These are phyloP conservation scores for Xylariales sp. DNA, from an alignment of 2,329 filamentous ascomycete genomes.

Conservation along the genomic window DNA sequence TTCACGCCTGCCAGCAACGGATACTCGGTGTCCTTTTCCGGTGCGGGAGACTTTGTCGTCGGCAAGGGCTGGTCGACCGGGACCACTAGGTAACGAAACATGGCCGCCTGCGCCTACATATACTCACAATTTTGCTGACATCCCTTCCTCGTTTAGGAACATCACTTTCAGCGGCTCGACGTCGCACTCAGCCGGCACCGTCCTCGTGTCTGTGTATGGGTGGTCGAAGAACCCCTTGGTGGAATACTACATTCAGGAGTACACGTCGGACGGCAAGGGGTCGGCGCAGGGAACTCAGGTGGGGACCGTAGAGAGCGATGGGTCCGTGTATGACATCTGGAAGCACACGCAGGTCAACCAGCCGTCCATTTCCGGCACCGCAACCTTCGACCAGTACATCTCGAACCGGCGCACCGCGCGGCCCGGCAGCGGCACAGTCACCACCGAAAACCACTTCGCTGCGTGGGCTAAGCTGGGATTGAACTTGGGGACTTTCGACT, in stretches of 20 bases:
- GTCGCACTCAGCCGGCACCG: slow-evolving; percentile 19
- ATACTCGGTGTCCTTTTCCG: slow-evolving; percentile 40
- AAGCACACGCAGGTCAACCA: slow-evolving; percentile 33
- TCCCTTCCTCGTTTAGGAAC: slow-evolving; percentile 15
- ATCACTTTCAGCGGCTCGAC: slow-evolving; percentile 25
- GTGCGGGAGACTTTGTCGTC: slow-evolving; percentile 48
- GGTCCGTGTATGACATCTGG: slow-evolving; percentile 30
- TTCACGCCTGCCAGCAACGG: slow-evolving; percentile 22
- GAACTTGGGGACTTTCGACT: slow-evolving; percentile 42
- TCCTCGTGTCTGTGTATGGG: slow-evolving; percentile 32
- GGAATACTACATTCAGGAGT: slow-evolving; percentile 35
- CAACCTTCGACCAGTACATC: slow-evolving; percentile 47
- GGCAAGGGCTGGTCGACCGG: slow-evolving; percentile 57
- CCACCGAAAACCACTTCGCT: slow-evolving; percentile 44
- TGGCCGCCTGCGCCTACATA: neutral
- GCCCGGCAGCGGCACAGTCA: slow-evolving; percentile 42
- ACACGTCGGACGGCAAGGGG: slow-evolving; percentile 21
- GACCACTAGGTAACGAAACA: slow-evolving; percentile 35
- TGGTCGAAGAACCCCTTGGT: slow-evolving; percentile 33
- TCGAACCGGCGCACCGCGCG: slow-evolving; percentile 41
- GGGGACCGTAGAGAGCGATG: slow-evolving; percentile 28
- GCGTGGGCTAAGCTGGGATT: slow-evolving; percentile 44
- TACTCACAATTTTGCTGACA: neutral
- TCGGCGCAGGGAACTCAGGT: slow-evolving; percentile 25
- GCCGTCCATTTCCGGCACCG: slow-evolving; percentile 41